Evolutionary conservation across 306 rosid species (phyloP), one percentile per base, ranked within the genome.

Genomic region (Rubus parviflorus): DNA sequence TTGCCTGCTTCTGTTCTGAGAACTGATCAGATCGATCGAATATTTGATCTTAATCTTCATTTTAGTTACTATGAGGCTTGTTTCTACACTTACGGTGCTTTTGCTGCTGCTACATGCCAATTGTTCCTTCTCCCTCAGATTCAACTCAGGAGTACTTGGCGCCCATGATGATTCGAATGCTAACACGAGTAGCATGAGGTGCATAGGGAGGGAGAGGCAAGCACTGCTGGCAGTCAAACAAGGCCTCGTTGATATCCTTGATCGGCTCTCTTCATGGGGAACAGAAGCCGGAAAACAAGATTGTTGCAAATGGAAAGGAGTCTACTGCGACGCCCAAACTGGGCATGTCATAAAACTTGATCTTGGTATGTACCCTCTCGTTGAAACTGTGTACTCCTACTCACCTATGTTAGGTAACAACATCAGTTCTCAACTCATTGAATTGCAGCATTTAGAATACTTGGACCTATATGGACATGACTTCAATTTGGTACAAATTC

Each of bases 171-270:
- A 20, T 20, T 13, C 9, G 35, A 56, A 3, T 56, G 30, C 62
- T 56, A 20, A 56, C 30, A 20, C 22, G 11, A 12, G 30, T 56
- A 20, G 22, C 30, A 20, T 56, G 23, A 12, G 30, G 30, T 56
- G 62, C 62, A 8, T 56, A 9, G 30, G 22, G 62, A 56, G 62
- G 25, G 62, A 56, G 22, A 20, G 62, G 30, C 25, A n/a, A 56
- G 62, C 62, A 20, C 61, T 54, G 61, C 61, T 54, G 61, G 23
- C 30, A 20, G n/a, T 54, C 61, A 54, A 54, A 54, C 61, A 54
- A n/a, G 61, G 25, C 61, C 20, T 54, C 25, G 25, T n/a, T 17
- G 23, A 54, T 54, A 54, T 11, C 61, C 3, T 19, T 17, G 61
- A n/a, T 54, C 25, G 9, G 19, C 61, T 54, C 20, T 7, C 30